A percentile compares a stretch with the other conserved stretches of the same genome.
Conservation (phyloP, 164 flowering plant genomes). For the Magnolia changhungtana region DNA sequence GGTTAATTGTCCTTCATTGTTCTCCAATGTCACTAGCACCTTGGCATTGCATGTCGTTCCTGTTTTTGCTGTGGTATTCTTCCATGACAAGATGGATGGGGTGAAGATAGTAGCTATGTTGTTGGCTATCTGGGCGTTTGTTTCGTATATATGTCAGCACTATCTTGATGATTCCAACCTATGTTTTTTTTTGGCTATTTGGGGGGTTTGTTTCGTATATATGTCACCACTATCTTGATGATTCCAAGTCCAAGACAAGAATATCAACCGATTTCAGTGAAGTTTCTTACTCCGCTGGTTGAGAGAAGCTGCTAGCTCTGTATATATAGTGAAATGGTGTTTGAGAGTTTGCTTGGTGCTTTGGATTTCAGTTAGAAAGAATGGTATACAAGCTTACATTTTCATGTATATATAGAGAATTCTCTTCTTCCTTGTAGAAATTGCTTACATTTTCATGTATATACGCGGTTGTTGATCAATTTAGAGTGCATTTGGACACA, state of each 20-base stretch:
- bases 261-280: not conserved
- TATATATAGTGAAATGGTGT: not conserved
- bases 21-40: slow-evolving; percentile 12
- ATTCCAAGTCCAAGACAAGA: slow-evolving; percentile 6
- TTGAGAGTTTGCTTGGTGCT: not conserved
- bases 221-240: slow-evolving; percentile 19
- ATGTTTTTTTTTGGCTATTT: slow-evolving; percentile 11
- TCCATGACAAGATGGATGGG: slow-evolving; percentile 21
- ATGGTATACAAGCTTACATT: not conserved
- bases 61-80: slow-evolving; percentile 19
- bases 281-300: not conserved
- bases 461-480: too few relatives aligned
- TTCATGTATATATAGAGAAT: too few relatives aligned
- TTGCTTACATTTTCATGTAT: not conserved
- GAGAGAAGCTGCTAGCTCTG: not conserved
- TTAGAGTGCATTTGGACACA: too few relatives aligned
- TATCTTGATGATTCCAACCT: slow-evolving; percentile 9
- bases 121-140: slow-evolving; percentile 16
- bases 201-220: slow-evolving; percentile 18
- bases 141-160: slow-evolving; percentile 10
- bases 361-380: not conserved
- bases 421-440: not conserved
- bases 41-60: slow-evolving; percentile 14
- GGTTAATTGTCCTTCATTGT: not conserved
- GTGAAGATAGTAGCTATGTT: slow-evolving; percentile 22